A percentile compares a stretch with the other conserved stretches of the same genome.
Evolutionary conservation across 2,329 filamentous ascomycete genomes (phyloP).

Genomic region (Fusarium coffeatum): DNA sequence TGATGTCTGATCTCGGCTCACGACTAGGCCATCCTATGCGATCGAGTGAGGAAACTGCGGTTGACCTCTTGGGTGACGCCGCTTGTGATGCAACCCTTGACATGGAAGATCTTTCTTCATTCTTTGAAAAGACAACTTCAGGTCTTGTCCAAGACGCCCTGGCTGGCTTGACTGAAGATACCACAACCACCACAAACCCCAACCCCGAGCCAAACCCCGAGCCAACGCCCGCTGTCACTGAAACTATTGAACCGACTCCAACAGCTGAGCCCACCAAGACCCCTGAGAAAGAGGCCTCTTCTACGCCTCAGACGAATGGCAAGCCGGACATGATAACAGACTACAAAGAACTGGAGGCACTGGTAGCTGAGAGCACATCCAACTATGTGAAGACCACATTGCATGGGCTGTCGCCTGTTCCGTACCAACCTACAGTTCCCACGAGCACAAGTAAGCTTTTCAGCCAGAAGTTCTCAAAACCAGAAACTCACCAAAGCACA

Average conservation of each 20-base stretch:
- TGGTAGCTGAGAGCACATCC: conserved; percentile 58
- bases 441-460: conserved; percentile 52
- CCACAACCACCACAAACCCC: neutral
- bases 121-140: conserved; percentile 57
- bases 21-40: conserved; percentile 53
- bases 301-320: conserved; percentile 45
- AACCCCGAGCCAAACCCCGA: conserved; percentile 38
- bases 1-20: conserved; percentile 50
- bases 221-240: conserved; percentile 22
- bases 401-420: conserved; percentile 56
- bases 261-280: conserved; percentile 41
- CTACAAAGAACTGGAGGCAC: conserved; percentile 57
- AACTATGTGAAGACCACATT: conserved; percentile 60
- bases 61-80: conserved; percentile 46
- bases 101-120: conserved; percentile 56
- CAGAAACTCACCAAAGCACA: conserved; percentile 49
- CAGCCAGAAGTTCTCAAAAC: neutral
- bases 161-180: conserved; percentile 52
- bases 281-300: conserved; percentile 40
- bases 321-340: conserved; percentile 53
- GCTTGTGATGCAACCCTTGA: conserved; percentile 51
- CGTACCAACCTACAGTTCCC: conserved; percentile 57
- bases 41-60: conserved; percentile 42
- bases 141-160: conserved; percentile 56
- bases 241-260: conserved; percentile 37